These are phyloP conservation scores for Vararia minispora DNA, from an alignment of 768 basidiomycete genomes.

Conservation along the genomic window DNA sequence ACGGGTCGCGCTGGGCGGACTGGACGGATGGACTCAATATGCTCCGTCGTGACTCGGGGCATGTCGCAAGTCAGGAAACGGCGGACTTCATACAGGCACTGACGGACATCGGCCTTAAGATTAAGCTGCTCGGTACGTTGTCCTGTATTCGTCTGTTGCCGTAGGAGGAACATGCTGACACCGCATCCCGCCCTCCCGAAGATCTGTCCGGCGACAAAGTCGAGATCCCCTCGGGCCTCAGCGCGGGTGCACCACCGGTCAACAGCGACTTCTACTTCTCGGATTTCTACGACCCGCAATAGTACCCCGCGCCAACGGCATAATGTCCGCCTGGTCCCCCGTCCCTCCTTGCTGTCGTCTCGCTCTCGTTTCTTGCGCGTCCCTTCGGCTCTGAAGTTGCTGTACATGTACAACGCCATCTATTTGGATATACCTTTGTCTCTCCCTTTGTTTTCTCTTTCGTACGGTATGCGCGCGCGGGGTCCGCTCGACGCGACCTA, in stretches of 20 bases:
- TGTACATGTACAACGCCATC: too few species aligned
- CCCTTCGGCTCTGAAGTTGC: too few species aligned
- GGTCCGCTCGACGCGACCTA: too few species aligned
- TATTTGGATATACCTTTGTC: too few species aligned
- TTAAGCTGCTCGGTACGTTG: constrained; percentile 70
- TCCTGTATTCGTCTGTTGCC: neutral
- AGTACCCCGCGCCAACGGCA: too few species aligned
- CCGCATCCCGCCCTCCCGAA: constrained; percentile 18
- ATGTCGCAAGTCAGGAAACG: constrained; percentile 77
- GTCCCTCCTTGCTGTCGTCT: too few species aligned
- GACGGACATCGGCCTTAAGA: constrained; percentile 87
- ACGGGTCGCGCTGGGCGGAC: constrained; percentile 77
- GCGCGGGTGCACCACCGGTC: constrained; percentile 66
- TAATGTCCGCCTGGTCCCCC: too few species aligned
- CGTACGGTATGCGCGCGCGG: too few species aligned
- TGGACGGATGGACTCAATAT: constrained; percentile 93
- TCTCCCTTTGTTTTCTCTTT: too few species aligned
- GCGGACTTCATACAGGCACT: constrained; percentile 77
- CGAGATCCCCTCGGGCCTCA: constrained; percentile 74
- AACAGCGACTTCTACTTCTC: constrained; percentile 85
- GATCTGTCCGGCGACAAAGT: constrained; percentile 86
- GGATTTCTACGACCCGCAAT: constrained; percentile 29
- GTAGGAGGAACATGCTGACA: neutral
- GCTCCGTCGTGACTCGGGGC: constrained; percentile 71
- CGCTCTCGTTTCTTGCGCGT: too few species aligned